These are phyloP conservation scores for Coemansia sp. DNA, from an alignment of 192 early-diverging fungal species.

Conservation along the genomic window DNA sequence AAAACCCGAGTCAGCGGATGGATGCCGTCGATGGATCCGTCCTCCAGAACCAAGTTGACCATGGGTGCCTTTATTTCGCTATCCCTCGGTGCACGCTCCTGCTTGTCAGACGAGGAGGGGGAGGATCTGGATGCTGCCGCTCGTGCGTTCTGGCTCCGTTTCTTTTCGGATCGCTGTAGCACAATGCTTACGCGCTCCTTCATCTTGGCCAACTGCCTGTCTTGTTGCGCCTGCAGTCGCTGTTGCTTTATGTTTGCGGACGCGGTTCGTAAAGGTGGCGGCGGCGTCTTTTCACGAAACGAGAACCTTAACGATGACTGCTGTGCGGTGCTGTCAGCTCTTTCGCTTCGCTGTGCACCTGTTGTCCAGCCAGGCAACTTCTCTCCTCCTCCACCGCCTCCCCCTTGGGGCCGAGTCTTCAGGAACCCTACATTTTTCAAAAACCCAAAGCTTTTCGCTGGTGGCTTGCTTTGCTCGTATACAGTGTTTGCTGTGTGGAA, in stretches of 20 bases:
- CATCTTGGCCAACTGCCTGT: neutral
- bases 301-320: too few relatives aligned
- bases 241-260: too few relatives aligned
- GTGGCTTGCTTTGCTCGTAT: neutral
- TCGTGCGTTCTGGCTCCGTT: neutral
- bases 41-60: slow-evolving; percentile 23
- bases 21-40: slow-evolving; percentile 18
- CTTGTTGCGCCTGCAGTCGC: too few relatives aligned
- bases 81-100: slow-evolving; percentile 27
- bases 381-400: too few relatives aligned
- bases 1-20: slow-evolving; percentile 20
- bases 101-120: neutral
- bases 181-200: neutral
- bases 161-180: slow-evolving; percentile 9
- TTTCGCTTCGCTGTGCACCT: too few relatives aligned
- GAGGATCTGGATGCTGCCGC: neutral
- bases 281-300: too few relatives aligned
- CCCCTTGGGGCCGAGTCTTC: too few relatives aligned
- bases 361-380: too few relatives aligned
- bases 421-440: neutral
- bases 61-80: slow-evolving; percentile 35
- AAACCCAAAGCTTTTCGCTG: neutral
- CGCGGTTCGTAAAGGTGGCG: too few relatives aligned
- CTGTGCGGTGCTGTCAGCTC: too few relatives aligned
- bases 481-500: neutral